phyloP scores from a whole-genome alignment of 192 early-diverging fungal genomes.

The Backusella circina region DNA sequence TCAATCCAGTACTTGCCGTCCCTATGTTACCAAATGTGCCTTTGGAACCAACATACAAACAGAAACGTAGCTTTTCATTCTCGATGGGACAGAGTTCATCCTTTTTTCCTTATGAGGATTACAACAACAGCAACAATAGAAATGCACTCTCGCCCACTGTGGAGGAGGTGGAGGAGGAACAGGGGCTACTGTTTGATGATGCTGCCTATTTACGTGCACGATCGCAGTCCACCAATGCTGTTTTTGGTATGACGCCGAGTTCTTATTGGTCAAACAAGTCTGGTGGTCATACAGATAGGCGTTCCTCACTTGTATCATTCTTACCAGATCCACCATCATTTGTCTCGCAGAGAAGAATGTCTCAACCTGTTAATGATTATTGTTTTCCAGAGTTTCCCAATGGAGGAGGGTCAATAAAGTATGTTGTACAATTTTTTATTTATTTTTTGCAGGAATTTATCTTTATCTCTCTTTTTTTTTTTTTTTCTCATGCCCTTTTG shows the following conservation, averaged over 20 bases:
- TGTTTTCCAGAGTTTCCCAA: slow-evolving; percentile 1
- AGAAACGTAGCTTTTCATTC: slow-evolving; percentile 56
- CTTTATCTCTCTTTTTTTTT: neutral
- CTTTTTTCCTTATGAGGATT: slow-evolving; percentile 11
- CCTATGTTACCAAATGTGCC: slow-evolving; percentile 43
- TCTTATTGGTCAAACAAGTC: neutral
- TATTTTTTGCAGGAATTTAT: neutral
- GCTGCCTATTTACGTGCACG: neutral
- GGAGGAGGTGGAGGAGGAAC: slow-evolving; percentile 2
- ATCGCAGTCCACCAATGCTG: slow-evolving; percentile 5
- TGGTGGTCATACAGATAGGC: neutral
- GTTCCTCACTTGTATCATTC: slow-evolving; percentile 3
- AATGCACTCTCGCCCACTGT: slow-evolving; percentile 1
- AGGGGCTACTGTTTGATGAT: neutral
- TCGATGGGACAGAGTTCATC: slow-evolving; percentile 44
- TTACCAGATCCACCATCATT: slow-evolving; percentile 49
- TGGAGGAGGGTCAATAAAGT: neutral
- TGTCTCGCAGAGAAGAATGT: slow-evolving; percentile 44
- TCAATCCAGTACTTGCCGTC: slow-evolving; percentile 33
- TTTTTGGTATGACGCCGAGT: neutral
- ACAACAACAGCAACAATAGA: no score
- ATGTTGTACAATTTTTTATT: neutral
- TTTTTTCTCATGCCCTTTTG: neutral
- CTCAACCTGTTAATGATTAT: slow-evolving; percentile 1
- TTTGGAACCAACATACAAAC: slow-evolving; percentile 43